Evolutionary conservation across 2,329 filamentous ascomycete species (phyloP).

Genomic region (Amauroascus niger): DNA sequence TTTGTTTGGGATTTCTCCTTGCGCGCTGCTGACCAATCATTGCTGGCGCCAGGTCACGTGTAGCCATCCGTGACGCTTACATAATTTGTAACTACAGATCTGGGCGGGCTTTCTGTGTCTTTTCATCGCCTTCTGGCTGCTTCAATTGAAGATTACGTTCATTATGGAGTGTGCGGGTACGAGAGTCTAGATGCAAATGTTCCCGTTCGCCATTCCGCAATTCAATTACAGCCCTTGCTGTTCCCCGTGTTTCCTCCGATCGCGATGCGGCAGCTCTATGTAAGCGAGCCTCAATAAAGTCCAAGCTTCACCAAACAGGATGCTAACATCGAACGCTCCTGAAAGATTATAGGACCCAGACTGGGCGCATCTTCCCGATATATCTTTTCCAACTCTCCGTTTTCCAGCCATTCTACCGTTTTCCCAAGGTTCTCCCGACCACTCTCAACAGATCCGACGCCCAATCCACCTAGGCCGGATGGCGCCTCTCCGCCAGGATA

Average conservation of each 20-base stretch:
- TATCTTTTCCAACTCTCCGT: slow-evolving; percentile 17
- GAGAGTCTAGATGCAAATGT: slow-evolving; percentile 2
- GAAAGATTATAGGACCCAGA: slow-evolving; percentile 12
- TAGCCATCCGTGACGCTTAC: neutral
- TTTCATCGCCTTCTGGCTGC: neutral
- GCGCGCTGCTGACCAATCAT: slow-evolving; percentile 10
- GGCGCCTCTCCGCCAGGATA: slow-evolving; percentile 14
- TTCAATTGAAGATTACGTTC: neutral
- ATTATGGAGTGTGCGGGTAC: neutral
- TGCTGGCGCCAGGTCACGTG: neutral
- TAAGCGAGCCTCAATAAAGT: slow-evolving; percentile 2
- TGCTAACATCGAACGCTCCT: neutral
- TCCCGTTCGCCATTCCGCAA: slow-evolving; percentile 13
- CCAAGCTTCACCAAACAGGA: neutral
- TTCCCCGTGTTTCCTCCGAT: neutral
- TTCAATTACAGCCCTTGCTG: slow-evolving; percentile 15
- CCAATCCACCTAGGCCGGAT: slow-evolving; percentile 12
- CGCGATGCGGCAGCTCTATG: slow-evolving; percentile 15
- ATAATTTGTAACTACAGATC: neutral
- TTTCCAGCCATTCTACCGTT: slow-evolving; percentile 14
- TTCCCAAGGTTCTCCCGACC: slow-evolving; percentile 19
- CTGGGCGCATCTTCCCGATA: slow-evolving; percentile 20
- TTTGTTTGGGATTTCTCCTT: slow-evolving; percentile 9
- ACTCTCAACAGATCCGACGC: slow-evolving; percentile 25
- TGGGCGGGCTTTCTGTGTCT: neutral